Conservation (phyloP, 2,329 filamentous ascomycete genomes). For the Microdochium bolleyi region DNA sequence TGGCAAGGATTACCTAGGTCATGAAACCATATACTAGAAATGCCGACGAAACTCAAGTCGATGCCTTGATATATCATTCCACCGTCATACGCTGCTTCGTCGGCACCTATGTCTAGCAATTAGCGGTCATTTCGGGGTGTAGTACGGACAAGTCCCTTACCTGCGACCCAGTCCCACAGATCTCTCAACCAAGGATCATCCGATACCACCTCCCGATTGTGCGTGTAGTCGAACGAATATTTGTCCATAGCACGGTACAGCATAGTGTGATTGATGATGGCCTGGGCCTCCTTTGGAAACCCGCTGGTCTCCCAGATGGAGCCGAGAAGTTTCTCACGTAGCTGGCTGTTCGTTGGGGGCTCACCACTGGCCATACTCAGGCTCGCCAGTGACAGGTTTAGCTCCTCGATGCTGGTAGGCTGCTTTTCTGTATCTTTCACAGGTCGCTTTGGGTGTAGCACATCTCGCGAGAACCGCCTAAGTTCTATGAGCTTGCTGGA, state of each 20-base stretch:
- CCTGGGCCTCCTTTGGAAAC: constrained; percentile 42
- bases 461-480: constrained; percentile 25
- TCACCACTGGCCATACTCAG: constrained; percentile 26
- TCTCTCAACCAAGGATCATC: constrained; percentile 71
- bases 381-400: constrained; percentile 24
- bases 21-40: constrained; percentile 65
- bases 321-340: constrained; percentile 46
- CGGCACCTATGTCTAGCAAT: constrained; percentile 34
- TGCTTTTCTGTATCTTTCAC: constrained; percentile 7
- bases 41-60: constrained; percentile 70
- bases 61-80: constrained; percentile 63
- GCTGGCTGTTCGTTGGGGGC: constrained; percentile 41
- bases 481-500: constrained; percentile 37
- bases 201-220: constrained; percentile 58
- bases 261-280: constrained; percentile 48
- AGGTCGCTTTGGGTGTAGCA: constrained; percentile 6
- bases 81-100: constrained; percentile 54
- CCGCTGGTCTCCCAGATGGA: constrained; percentile 34
- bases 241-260: constrained; percentile 51
- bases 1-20: constrained; percentile 41
- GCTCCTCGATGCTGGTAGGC: constrained; percentile 8
- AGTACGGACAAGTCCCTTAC: constrained; percentile 28
- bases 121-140: too few species aligned
- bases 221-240: constrained; percentile 55
- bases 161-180: constrained; percentile 69